Evolutionary conservation across 352 stramenopile species (phyloP).

Genomic region (Phytophthora foliorum): DNA sequence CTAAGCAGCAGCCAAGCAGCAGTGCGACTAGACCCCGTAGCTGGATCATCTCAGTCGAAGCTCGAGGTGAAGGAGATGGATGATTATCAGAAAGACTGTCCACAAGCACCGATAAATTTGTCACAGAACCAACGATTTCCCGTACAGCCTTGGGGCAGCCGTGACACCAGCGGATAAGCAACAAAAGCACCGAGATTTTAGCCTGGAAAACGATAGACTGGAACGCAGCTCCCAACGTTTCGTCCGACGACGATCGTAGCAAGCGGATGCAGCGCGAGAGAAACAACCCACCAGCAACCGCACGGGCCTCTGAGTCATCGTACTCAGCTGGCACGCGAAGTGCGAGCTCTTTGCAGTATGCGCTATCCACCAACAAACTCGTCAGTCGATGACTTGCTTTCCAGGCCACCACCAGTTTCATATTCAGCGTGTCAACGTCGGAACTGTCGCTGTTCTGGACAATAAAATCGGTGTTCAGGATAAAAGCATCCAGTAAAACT

Average conservation of each 20-base stretch:
- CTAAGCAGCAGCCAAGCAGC: constrained; percentile 66
- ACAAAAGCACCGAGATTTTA: constrained; percentile 55
- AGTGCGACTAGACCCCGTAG: constrained; percentile 57
- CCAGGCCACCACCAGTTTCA: constrained; percentile 52
- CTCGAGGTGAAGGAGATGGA: constrained; percentile 12
- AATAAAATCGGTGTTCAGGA: constrained; percentile 61
- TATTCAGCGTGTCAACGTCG: constrained; percentile 32
- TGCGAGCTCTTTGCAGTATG: constrained; percentile 76
- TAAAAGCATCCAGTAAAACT: constrained; percentile 62
- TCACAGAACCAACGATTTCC: constrained; percentile 66
- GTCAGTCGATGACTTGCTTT: constrained; percentile 75
- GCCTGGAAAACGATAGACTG: constrained; percentile 63
- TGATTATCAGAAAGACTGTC: constrained; percentile 35
- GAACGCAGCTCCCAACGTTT: constrained; percentile 19
- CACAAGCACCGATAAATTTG: constrained; percentile 67
- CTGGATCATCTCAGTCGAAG: constrained; percentile 39
- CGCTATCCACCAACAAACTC: constrained; percentile 54
- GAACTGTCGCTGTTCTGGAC: constrained; percentile 18
- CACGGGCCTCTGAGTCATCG: constrained; percentile 50
- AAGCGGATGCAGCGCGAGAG: constrained; percentile 69
- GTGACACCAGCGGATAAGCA: constrained; percentile 74
- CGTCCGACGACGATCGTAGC: constrained; percentile 25
- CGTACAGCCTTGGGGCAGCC: constrained; percentile 63
- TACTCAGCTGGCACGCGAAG: constrained; percentile 70
- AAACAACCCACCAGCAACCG: constrained; percentile 67